Conservation (phyloP, 495 filamentous ascomycete species). For the Podospora anserina region DNA sequence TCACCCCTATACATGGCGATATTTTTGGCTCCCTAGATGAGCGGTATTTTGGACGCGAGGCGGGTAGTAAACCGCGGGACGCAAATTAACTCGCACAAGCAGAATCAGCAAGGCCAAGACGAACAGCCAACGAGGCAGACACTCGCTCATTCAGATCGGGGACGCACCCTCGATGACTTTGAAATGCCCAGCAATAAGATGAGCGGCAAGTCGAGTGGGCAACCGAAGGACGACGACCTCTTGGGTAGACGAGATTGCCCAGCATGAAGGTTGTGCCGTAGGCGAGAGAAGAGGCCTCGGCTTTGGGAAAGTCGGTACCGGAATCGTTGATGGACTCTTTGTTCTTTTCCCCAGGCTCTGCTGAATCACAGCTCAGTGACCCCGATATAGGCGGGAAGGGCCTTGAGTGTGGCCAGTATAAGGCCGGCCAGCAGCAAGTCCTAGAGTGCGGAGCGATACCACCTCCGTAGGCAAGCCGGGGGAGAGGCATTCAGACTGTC, state of each 20-base stretch:
- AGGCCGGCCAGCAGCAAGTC: not conserved
- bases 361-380: not conserved
- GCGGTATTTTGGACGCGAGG: not conserved
- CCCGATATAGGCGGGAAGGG: not conserved
- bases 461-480: not conserved
- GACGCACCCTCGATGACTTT: not conserved
- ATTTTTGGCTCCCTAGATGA: slow-evolving; percentile 11
- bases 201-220: slow-evolving; percentile 3
- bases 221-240: not conserved
- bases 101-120: not conserved
- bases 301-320: not conserved
- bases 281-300: not conserved
- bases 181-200: not conserved
- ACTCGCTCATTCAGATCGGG: not conserved
- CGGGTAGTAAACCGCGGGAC: slow-evolving; percentile 4
- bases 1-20: slow-evolving; percentile 4
- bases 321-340: not conserved
- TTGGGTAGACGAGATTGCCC: slow-evolving; percentile 3
- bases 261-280: not conserved
- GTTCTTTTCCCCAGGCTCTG: not conserved
- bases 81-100: slow-evolving; percentile 9
- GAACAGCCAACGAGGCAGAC: not conserved
- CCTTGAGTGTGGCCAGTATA: not conserved
- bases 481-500: not conserved
- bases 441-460: not conserved